Base-by-base conservation (phyloP, 352 stramenopile species). In the Pythium brachiatum region DNA sequence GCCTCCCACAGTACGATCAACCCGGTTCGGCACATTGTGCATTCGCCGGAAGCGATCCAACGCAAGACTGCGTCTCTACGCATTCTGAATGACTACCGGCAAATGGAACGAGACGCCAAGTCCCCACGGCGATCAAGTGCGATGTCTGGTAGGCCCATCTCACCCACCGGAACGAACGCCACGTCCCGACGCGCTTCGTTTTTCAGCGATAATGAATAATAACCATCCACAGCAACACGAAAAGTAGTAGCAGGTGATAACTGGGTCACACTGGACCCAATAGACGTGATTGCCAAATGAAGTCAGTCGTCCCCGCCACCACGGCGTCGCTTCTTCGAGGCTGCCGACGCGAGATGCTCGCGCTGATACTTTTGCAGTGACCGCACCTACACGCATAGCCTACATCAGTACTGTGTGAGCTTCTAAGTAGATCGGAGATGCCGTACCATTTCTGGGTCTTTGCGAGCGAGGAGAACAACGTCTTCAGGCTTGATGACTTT, bases 401-500 rank as follows among this genome's bases (percentile, higher is more conserved):
- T 62, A 51, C 15, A 32, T 31, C 47, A 15, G 39, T 1, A 48
- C 2, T 31, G 27, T 9, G 12, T 16, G 13, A 3, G 3, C 20
- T 7, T n/a, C n/a, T n/a, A n/a, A n/a, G n/a, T n/a, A n/a, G n/a
- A n/a, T n/a, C n/a, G n/a, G 5, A 34, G 29, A 11, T 34, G 39
- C 41, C n/a, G 38, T 51, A 90, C 83, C 72, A 89, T 62, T 47
- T 56, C 69, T 2, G 79, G 62, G n/a, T 84, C 75, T 64, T 88
- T 89, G n/a, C 83, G 62, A 21, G 83, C 75, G 44, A 80, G 80
- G 20, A 92, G 72, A 32, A 77, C 60, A 39, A 92, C 79, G 57
- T 92, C 83, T 54, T 92, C 83, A 2, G 75, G 54, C 41, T 92
- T 92, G 53, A 92, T 88, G 29, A 86, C 74, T 59, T 89, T 90